Conservation (phyloP, 2,329 filamentous ascomycete species). For the Cladorrhinum sp. region DNA sequence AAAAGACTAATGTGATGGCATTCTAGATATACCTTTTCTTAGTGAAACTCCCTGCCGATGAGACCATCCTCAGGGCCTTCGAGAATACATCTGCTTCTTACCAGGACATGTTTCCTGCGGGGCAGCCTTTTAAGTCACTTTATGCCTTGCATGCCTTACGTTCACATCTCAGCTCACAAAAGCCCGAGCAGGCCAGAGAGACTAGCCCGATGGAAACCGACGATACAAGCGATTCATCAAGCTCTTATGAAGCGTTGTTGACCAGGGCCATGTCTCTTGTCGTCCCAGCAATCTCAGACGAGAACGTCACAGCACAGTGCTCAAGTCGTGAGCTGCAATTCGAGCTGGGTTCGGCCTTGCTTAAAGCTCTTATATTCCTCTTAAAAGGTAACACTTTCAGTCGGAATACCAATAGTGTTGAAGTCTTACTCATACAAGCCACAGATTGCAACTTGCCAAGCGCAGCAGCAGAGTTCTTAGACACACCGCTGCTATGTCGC, state of each 20-base stretch:
- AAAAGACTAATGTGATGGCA: neutral
- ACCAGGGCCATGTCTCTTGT: slow-evolving; percentile 52
- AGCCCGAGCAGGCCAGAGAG: neutral
- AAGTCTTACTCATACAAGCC: slow-evolving; percentile 25
- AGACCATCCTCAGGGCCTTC: slow-evolving; percentile 58
- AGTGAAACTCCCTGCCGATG: slow-evolving; percentile 65
- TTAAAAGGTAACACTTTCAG: slow-evolving; percentile 46
- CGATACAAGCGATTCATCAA: neutral
- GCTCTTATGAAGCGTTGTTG: slow-evolving; percentile 31
- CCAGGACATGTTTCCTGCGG: slow-evolving; percentile 62
- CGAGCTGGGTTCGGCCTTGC: slow-evolving; percentile 50
- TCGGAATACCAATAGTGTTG: slow-evolving; percentile 4
- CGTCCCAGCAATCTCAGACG: slow-evolving; percentile 58
- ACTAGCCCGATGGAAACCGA: neutral
- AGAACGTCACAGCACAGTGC: slow-evolving; percentile 48
- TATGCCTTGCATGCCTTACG: slow-evolving; percentile 69
- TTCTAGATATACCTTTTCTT: slow-evolving; percentile 67
- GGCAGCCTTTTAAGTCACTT: slow-evolving; percentile 68
- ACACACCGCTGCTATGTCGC: slow-evolving; percentile 30
- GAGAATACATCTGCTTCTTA: slow-evolving; percentile 51
- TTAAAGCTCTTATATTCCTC: slow-evolving; percentile 55
- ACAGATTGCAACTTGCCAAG: slow-evolving; percentile 23
- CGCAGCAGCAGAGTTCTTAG: slow-evolving; percentile 24
- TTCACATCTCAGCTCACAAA: slow-evolving; percentile 52
- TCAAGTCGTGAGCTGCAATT: slow-evolving; percentile 44